Percentiles rank a stretch among this genome's conserved stretches.
Conservation (phyloP, 2,329 filamentous ascomycete genomes). For the Aspergillus neotritici region DNA sequence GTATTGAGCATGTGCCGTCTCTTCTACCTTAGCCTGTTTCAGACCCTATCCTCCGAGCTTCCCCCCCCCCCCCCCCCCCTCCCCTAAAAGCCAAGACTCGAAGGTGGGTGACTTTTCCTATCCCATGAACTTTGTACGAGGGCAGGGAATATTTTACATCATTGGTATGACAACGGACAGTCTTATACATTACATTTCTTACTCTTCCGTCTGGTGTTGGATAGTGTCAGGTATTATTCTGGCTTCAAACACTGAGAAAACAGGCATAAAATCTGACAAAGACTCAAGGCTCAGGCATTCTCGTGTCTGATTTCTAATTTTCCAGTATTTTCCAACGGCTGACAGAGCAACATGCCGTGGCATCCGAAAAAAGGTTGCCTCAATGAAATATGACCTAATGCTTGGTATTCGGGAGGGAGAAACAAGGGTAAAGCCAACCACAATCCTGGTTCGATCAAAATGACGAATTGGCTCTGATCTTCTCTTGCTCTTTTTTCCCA, state of each 20-base stretch:
- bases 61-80: neutral
- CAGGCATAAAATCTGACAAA: too few relatives aligned
- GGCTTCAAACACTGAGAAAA: too few relatives aligned
- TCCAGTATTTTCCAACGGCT: neutral
- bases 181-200: too few relatives aligned
- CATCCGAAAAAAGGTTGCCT: neutral
- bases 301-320: too few relatives aligned
- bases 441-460: neutral
- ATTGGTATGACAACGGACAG: neutral
- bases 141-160: neutral
- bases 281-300: too few relatives aligned
- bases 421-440: neutral
- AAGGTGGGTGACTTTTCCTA: neutral
- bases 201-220: too few relatives aligned
- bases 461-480: too few relatives aligned
- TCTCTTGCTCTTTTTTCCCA: too few relatives aligned
- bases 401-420: neutral
- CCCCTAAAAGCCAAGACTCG: neutral
- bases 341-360: constrained; percentile 2
- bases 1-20: constrained; percentile 17
- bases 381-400: too few relatives aligned
- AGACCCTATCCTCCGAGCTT: constrained; percentile 22
- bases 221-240: too few relatives aligned
- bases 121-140: neutral
- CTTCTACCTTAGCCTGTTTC: constrained; percentile 22